These are phyloP conservation scores for Immersiporthe knoxdaviesiana DNA, from an alignment of 2,329 filamentous ascomycete genomes.

Conservation along the genomic window DNA sequence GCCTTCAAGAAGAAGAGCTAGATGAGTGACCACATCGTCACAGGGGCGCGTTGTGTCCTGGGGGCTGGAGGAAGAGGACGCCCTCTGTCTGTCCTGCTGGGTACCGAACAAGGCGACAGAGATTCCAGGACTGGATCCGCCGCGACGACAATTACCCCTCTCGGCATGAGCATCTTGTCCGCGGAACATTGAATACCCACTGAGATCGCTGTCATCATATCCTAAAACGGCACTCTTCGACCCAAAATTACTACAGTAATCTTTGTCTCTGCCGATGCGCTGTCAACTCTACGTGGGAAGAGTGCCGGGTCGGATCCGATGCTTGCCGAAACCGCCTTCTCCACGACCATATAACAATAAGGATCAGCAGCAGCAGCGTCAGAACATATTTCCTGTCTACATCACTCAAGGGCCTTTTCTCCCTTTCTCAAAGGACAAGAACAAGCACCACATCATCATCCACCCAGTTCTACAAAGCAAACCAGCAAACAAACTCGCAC, in stretches of 20 bases:
- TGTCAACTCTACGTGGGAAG: neutral
- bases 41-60: neutral
- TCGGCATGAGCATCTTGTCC: neutral
- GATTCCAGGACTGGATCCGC: neutral
- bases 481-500: neutral
- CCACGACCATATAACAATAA: neutral
- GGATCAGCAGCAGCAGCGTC: neutral
- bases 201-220: neutral
- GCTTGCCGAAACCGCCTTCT: neutral
- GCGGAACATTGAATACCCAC: neutral
- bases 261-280: neutral
- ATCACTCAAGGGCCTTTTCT: neutral
- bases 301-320: neutral
- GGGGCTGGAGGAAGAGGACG: neutral
- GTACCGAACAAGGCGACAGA: neutral
- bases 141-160: too few relatives aligned
- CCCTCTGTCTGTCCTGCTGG: neutral
- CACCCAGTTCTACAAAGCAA: neutral
- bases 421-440: neutral
- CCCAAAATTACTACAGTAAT: neutral
- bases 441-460: neutral
- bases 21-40: neutral
- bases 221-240: neutral
- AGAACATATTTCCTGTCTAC: neutral
- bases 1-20: conserved; percentile 13